Conservation (phyloP, 1,284 basidiomycete species). For the Chalciporus sp. region DNA sequence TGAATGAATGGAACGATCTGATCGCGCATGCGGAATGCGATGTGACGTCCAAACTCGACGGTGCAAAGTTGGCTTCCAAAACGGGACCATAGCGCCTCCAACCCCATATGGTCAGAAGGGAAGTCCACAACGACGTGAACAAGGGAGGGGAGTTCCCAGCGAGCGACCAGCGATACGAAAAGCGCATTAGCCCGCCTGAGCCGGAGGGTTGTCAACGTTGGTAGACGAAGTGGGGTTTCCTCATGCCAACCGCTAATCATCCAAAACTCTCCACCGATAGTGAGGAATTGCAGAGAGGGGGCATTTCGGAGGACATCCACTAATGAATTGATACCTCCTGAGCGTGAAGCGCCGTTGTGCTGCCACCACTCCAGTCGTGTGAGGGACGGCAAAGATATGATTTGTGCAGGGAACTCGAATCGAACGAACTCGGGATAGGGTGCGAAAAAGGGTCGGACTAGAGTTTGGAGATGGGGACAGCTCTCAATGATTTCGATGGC, state of each 20-base stretch:
- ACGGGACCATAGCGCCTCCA: slow-evolving; percentile 46
- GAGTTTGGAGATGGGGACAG: slow-evolving; percentile 55
- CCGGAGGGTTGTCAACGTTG: slow-evolving; percentile 52
- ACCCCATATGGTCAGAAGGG: slow-evolving; percentile 22
- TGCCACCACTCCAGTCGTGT: slow-evolving; percentile 72
- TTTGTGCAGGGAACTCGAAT: slow-evolving; percentile 56
- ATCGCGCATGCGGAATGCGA: slow-evolving; percentile 53
- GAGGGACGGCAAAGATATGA: slow-evolving; percentile 50
- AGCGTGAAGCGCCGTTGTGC: slow-evolving; percentile 55
- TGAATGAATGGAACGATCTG: slow-evolving; percentile 48
- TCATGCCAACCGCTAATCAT: slow-evolving; percentile 24
- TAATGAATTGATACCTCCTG: slow-evolving; percentile 68
- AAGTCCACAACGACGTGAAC: slow-evolving; percentile 41
- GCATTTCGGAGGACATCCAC: slow-evolving; percentile 50
- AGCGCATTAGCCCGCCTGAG: slow-evolving; percentile 51
- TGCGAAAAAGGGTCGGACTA: slow-evolving; percentile 49
- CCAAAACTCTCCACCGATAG: slow-evolving; percentile 53
- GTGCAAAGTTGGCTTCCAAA: slow-evolving; percentile 53
- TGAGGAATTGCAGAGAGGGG: slow-evolving; percentile 59
- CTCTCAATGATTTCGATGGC: slow-evolving; percentile 47
- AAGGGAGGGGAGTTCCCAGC: slow-evolving; percentile 58
- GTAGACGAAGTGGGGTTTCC: slow-evolving; percentile 39
- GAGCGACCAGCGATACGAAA: slow-evolving; percentile 49
- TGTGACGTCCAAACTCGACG: slow-evolving; percentile 58
- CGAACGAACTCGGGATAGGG: slow-evolving; percentile 28